Percentiles rank a stretch among this genome's conserved stretches.
phyloP scores from a whole-genome alignment of 257 asterid genomes.

The Anisodus tanguticus region DNA sequence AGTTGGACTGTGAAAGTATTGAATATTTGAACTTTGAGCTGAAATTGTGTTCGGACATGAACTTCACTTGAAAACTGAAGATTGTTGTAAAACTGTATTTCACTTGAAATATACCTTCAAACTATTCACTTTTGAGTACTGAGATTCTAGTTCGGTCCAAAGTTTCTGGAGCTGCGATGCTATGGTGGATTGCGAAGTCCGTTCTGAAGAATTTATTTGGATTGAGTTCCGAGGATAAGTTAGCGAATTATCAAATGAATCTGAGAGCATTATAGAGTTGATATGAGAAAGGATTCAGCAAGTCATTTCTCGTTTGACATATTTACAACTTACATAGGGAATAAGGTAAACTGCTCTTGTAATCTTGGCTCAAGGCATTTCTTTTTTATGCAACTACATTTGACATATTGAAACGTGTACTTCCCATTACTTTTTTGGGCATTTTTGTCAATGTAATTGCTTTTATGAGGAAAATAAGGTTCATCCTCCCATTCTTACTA shows the following conservation, averaged over 20 bases:
- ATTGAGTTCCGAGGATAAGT: not conserved
- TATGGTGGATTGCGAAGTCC: not conserved
- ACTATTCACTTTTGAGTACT: not conserved
- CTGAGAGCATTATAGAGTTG: no score
- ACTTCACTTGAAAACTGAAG: not conserved
- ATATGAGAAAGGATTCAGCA: not conserved
- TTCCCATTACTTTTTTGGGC: no score
- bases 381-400: no score
- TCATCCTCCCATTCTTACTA: no score
- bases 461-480: no score
- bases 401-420: no score
- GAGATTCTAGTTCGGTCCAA: not conserved
- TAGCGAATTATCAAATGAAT: not conserved
- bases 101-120: not conserved
- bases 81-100: not conserved
- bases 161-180: not conserved
- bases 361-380: not conserved
- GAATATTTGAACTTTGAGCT: constrained; percentile 4
- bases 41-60: not conserved
- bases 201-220: not conserved
- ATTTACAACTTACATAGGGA: not conserved
- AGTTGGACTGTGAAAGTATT: not conserved
- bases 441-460: no score
- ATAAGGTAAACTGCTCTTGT: not conserved
- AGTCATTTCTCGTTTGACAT: not conserved